Percentiles rank a stretch among this genome's conserved stretches.
Evolutionary conservation across 2,329 filamentous ascomycete species (phyloP).

Genomic region (Mariannaea sp.): DNA sequence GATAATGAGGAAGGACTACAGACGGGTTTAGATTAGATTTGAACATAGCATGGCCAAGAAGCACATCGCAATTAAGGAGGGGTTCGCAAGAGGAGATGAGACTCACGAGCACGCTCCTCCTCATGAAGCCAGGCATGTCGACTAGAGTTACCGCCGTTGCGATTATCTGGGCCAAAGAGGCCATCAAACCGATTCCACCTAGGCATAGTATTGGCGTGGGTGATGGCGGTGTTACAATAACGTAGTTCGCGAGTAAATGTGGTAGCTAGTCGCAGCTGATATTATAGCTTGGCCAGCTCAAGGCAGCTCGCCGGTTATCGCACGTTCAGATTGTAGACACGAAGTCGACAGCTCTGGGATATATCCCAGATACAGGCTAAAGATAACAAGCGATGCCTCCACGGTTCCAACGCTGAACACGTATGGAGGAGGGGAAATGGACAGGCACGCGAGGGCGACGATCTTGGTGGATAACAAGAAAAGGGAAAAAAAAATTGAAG

Average conservation of each 20-base stretch:
- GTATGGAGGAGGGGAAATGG: too few species aligned
- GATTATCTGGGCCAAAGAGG: constrained; percentile 35
- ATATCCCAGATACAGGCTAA: too few species aligned
- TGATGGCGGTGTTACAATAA: constrained; percentile 10
- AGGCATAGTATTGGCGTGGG: constrained; percentile 21
- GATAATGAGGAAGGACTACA: constrained; percentile 68
- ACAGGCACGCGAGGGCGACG: too few species aligned
- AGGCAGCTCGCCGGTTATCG: too few species aligned
- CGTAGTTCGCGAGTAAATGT: constrained; percentile 6
- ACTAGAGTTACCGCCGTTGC: constrained; percentile 27
- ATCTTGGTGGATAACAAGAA: too few species aligned
- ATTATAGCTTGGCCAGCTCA: not conserved
- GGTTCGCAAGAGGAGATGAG: too few species aligned
- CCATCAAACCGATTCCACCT: constrained; percentile 41
- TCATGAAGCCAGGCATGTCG: constrained; percentile 48
- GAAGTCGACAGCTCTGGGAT: too few species aligned
- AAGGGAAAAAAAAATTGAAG: too few species aligned
- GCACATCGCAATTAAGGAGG: not conserved
- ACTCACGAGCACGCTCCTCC: constrained; percentile 52
- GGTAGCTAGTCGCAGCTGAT: not conserved
- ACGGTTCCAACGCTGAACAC: too few species aligned
- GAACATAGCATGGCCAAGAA: not conserved
- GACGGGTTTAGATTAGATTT: not conserved
- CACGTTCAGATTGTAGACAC: too few species aligned
- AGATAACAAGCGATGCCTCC: too few species aligned